phyloP scores from a whole-genome alignment of 1,139 yeast species.

The Pichia sp. region DNA sequence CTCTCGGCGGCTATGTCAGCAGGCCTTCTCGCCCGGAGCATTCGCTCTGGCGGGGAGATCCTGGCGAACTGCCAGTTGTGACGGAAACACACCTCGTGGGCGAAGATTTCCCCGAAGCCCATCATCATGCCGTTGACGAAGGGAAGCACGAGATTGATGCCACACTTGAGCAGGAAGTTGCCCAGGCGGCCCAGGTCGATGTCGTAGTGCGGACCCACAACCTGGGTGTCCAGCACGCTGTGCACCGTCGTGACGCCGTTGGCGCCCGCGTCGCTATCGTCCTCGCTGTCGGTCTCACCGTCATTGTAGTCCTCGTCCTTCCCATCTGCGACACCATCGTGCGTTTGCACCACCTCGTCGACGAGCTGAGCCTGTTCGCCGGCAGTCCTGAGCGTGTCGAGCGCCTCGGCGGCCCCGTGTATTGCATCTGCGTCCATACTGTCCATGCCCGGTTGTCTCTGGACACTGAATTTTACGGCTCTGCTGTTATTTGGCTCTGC shows the following conservation, averaged over 20 bases:
- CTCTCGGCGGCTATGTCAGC: background rate
- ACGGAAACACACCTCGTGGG: conserved; percentile 85
- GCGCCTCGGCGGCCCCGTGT: conserved; percentile 5
- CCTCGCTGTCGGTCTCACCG: background rate
- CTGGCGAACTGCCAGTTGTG: conserved; percentile 77
- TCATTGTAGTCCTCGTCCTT: background rate
- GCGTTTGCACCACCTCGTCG: background rate
- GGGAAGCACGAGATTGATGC: conserved; percentile 78
- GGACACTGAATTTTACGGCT: too few species aligned
- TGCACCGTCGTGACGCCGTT: background rate
- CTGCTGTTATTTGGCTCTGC: too few species aligned
- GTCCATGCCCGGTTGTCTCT: background rate
- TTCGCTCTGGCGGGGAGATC: conserved; percentile 33
- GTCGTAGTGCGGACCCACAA: conserved; percentile 1
- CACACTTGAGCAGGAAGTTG: conserved; percentile 37
- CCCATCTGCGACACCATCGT: background rate
- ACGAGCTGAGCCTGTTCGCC: conserved; percentile 1
- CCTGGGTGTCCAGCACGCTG: background rate
- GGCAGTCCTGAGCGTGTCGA: background rate
- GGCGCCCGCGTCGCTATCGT: too few species aligned
- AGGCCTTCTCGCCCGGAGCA: conserved; percentile 1
- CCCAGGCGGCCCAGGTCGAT: conserved; percentile 6
- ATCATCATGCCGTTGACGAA: conserved; percentile 93
- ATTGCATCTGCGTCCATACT: background rate
- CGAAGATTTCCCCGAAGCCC: conserved; percentile 93